A percentile compares a stretch with the other conserved stretches of the same genome.
phyloP scores from a whole-genome alignment of 2,329 filamentous ascomycete species.

The Botrytis aclada region DNA sequence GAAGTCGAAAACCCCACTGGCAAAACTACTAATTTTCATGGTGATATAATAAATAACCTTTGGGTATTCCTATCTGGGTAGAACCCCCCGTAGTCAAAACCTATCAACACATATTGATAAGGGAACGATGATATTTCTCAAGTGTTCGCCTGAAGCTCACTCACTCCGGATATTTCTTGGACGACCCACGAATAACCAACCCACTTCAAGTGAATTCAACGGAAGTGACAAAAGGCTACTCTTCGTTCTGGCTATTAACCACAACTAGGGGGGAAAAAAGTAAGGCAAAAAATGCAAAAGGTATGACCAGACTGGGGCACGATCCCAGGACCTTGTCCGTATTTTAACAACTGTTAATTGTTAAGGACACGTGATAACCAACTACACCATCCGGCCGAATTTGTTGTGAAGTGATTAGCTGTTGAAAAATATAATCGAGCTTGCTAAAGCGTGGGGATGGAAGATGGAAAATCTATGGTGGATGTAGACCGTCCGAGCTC shows the following conservation, averaged over 20 bases:
- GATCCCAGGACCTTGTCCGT: conserved; percentile 18
- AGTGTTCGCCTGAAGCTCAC: background rate
- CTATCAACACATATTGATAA: background rate
- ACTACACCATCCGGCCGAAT: conserved; percentile 15
- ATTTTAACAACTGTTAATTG: background rate
- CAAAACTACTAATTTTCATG: background rate
- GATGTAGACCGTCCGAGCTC: background rate
- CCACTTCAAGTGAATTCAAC: background rate
- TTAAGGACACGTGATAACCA: conserved; percentile 18
- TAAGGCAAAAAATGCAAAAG: background rate
- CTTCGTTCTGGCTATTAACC: too few relatives aligned
- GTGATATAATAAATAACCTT: background rate
- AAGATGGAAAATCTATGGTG: background rate
- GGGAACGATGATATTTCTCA: background rate
- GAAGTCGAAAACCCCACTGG: background rate
- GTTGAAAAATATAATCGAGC: background rate
- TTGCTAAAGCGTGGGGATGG: background rate
- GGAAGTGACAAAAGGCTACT: background rate
- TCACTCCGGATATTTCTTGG: background rate
- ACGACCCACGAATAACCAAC: background rate
- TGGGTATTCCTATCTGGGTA: background rate
- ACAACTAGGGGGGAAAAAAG: too few relatives aligned
- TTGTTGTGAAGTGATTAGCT: fast-evolving
- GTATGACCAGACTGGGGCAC: conserved; percentile 13
- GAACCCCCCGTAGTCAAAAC: background rate